Base-by-base conservation (phyloP, 495 filamentous ascomycete species). In the Endocarpon pusillum region DNA sequence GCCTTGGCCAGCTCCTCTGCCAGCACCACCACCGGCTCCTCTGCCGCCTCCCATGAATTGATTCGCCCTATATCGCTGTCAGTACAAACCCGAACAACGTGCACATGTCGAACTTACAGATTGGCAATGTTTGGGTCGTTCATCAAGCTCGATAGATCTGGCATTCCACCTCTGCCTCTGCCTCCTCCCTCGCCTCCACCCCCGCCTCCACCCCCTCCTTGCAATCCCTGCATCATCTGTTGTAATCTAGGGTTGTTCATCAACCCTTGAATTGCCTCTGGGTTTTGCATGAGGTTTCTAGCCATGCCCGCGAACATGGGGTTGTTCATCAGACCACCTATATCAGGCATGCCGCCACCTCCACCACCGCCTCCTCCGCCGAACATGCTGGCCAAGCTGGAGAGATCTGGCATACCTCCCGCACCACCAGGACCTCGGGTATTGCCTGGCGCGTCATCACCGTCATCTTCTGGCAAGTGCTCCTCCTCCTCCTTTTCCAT, bases 231-330 rank as follows among this genome's bases (percentile, higher is more conserved):
- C 35, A 78, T 75, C 83, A 94, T 82, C 48, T 87, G 67, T 28
- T 79, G 64, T 40, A 96, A 51, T 34, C 71, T 66, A n/a, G 87
- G 87, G 59, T 96, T 93, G 62, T 64, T 84, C 85, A 96, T 92
- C 35, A 96, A 51, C 46, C 81, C 82, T 49, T 66, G 67, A 65
- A 97, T 71, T 67, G 79, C 71, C 4, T 91, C 76, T 9, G 89
- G 89, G 56, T 97, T 94, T 53, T 71, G 78, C 87, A 94, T 94
- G 26, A 97, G 52, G 50, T 82, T 94, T 65, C 93, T 82, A 17
- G 89, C 89, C 82, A 94, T 93, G 60, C 62, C 77, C 26, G 83
- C 63, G 53, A 97, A 86, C 89, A 96, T 94, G 26, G 89, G 89
- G 62, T 97, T 96, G 57, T 57, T 82, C 89, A 97, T 94, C 48